Evolutionary conservation across 495 filamentous ascomycete species (phyloP).

Genomic region (Apodospora peruviana): DNA sequence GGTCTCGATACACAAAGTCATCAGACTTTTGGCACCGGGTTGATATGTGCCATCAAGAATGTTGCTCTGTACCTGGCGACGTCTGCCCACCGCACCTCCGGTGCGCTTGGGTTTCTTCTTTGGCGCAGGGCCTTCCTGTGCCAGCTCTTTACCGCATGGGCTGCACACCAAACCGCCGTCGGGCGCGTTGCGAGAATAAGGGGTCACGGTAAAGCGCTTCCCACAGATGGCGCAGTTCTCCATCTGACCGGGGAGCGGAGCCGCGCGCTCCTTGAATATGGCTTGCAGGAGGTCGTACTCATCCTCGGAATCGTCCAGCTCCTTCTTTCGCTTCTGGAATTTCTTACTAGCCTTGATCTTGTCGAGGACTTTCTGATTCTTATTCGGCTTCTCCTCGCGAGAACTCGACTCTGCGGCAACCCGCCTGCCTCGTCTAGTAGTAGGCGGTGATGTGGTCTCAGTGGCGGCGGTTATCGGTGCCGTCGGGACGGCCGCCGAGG

Average conservation of each 20-base stretch:
- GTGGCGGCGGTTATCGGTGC: no score
- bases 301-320: conserved; percentile 40
- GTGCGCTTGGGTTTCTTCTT: conserved; percentile 50
- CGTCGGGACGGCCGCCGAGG: no score
- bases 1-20: conserved; percentile 78
- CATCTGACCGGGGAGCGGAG: conserved; percentile 76
- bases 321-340: conserved; percentile 60
- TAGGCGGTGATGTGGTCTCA: conserved; percentile 3
- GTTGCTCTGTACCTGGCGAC: conserved; percentile 70
- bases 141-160: conserved; percentile 75
- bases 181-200: conserved; percentile 78
- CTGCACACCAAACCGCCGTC: conserved; percentile 78
- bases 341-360: conserved; percentile 79
- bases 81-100: conserved; percentile 39
- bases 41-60: conserved; percentile 67
- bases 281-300: conserved; percentile 47
- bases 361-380: conserved; percentile 58
- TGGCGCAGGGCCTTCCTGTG: conserved; percentile 52
- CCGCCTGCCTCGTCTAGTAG: conserved; percentile 23
- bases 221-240: conserved; percentile 82
- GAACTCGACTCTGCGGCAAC: conserved; percentile 11
- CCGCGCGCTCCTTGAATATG: conserved; percentile 55
- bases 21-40: conserved; percentile 65
- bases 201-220: conserved; percentile 88
- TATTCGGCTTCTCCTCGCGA: conserved; percentile 46